A percentile compares a stretch with the other conserved stretches of the same genome.
phyloP scores from a whole-genome alignment of 2,329 filamentous ascomycete species.

The Magnaporthiopsis incrustans region DNA sequence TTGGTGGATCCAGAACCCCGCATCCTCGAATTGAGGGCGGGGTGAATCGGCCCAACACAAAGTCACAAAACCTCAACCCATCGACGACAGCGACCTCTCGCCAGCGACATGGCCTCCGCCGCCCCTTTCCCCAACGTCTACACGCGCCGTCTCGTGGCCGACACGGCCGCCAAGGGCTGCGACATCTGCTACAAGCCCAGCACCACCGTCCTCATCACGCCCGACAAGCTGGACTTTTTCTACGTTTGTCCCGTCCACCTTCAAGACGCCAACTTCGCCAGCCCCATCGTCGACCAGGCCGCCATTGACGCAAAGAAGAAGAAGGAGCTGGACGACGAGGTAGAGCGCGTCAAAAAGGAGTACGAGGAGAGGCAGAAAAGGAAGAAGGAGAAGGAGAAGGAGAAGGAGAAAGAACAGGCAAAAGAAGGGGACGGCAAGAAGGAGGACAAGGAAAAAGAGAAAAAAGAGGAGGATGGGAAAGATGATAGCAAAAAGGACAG shows the following conservation, averaged over 20 bases:
- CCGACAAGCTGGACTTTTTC: constrained; percentile 83
- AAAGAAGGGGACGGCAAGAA: constrained; percentile 41
- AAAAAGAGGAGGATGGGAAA: constrained; percentile 35
- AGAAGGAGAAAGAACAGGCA: constrained; percentile 50
- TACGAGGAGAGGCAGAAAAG: constrained; percentile 66
- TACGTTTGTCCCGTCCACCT: constrained; percentile 81
- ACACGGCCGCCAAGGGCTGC: constrained; percentile 74
- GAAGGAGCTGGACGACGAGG: constrained; percentile 56
- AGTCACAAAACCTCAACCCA: not conserved
- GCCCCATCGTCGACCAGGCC: constrained; percentile 63
- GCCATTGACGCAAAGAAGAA: constrained; percentile 55
- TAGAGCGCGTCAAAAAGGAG: constrained; percentile 62
- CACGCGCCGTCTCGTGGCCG: constrained; percentile 78
- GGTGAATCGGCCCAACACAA: no score
- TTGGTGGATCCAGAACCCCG: not conserved
- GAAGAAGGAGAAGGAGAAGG: constrained; percentile 58
- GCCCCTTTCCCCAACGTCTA: constrained; percentile 65
- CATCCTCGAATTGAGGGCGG: not conserved
- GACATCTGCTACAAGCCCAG: constrained; percentile 88
- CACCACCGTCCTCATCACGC: constrained; percentile 78
- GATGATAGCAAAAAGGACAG: constrained; percentile 25
- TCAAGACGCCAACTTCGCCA: constrained; percentile 74
- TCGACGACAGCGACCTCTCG: no score
- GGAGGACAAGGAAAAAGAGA: constrained; percentile 33
- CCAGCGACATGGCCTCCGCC: constrained; percentile 11